A percentile compares a stretch with the other conserved stretches of the same genome.
These are phyloP conservation scores for Dothideomycetes sp. DNA, from an alignment of 2,329 filamentous ascomycete genomes.

Conservation along the genomic window DNA sequence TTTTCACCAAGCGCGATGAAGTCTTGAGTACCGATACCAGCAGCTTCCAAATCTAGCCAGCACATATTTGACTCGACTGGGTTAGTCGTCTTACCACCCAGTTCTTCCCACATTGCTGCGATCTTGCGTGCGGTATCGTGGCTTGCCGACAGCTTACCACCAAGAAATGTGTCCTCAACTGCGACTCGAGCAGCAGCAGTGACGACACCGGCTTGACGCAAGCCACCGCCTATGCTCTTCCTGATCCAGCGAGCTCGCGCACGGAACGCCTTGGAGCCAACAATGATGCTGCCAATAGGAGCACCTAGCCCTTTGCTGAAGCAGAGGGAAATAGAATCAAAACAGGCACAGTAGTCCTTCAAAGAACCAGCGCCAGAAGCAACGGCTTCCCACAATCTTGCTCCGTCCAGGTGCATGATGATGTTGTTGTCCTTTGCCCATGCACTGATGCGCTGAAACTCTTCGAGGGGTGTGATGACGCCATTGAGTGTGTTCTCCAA, in stretches of 20 bases:
- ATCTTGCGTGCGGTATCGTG: constrained; percentile 57
- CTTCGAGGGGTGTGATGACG: constrained; percentile 65
- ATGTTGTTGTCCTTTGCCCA: constrained; percentile 58
- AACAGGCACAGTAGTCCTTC: constrained; percentile 56
- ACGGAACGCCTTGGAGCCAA: constrained; percentile 50
- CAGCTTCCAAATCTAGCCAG: constrained; percentile 65
- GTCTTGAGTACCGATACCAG: constrained; percentile 44
- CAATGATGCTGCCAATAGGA: constrained; percentile 67
- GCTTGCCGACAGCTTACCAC: constrained; percentile 50
- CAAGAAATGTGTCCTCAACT: constrained; percentile 69
- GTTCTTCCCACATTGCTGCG: constrained; percentile 55
- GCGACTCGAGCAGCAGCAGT: constrained; percentile 67
- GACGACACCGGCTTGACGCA: constrained; percentile 67
- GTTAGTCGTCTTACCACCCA: constrained; percentile 59
- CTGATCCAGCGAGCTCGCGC: constrained; percentile 65
- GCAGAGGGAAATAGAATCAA: constrained; percentile 68
- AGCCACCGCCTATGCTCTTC: constrained; percentile 71
- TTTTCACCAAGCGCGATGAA: constrained; percentile 48
- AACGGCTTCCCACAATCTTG: constrained; percentile 73
- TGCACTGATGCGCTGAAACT: constrained; percentile 57
- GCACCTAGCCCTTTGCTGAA: constrained; percentile 78
- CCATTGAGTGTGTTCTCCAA: constrained; percentile 82
- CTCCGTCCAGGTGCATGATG: constrained; percentile 68
- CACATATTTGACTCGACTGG: constrained; percentile 88
- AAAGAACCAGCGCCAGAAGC: constrained; percentile 59